phyloP scores from a whole-genome alignment of 2,329 filamentous ascomycete genomes.

The Diaporthe longicolla region DNA sequence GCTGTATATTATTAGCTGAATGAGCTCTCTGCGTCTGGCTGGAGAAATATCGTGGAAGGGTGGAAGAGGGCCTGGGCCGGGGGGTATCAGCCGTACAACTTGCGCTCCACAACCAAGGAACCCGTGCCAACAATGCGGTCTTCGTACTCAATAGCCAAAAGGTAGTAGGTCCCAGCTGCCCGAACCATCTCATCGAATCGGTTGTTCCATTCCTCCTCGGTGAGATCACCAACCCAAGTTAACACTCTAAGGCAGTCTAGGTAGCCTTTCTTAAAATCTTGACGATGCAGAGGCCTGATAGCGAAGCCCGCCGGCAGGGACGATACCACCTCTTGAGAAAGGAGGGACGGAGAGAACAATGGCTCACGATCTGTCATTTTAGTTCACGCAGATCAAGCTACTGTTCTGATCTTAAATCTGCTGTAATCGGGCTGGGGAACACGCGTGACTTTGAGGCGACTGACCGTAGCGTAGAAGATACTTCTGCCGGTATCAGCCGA shows the following conservation, averaged over 20 bases:
- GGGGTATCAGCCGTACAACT: slow-evolving; percentile 69
- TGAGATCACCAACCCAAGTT: slow-evolving; percentile 82
- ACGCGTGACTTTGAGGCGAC: background rate
- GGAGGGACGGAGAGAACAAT: slow-evolving; percentile 76
- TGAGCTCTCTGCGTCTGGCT: background rate
- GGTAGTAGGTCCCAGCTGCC: slow-evolving; percentile 71
- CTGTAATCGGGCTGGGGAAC: background rate
- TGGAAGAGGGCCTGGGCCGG: too few relatives aligned
- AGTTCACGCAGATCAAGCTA: background rate
- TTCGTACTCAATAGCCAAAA: slow-evolving; percentile 77
- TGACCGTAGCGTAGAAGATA: background rate
- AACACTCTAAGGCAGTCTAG: slow-evolving; percentile 82
- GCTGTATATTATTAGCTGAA: slow-evolving; percentile 50
- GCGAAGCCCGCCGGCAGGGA: slow-evolving; percentile 78
- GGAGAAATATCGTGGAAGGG: background rate
- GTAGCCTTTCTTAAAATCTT: slow-evolving; percentile 79
- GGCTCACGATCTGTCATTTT: slow-evolving; percentile 21
- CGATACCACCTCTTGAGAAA: slow-evolving; percentile 72
- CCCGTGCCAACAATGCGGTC: slow-evolving; percentile 80
- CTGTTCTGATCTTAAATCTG: too few relatives aligned
- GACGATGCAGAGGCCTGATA: slow-evolving; percentile 77
- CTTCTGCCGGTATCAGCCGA: slow-evolving; percentile 17
- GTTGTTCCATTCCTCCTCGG: slow-evolving; percentile 74
- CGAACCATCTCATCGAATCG: slow-evolving; percentile 73
- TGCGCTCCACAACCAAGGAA: slow-evolving; percentile 82